Evolutionary conservation across 805 yeast species (phyloP).

Genomic region (Hemisphaericaspora nanyangensis): DNA sequence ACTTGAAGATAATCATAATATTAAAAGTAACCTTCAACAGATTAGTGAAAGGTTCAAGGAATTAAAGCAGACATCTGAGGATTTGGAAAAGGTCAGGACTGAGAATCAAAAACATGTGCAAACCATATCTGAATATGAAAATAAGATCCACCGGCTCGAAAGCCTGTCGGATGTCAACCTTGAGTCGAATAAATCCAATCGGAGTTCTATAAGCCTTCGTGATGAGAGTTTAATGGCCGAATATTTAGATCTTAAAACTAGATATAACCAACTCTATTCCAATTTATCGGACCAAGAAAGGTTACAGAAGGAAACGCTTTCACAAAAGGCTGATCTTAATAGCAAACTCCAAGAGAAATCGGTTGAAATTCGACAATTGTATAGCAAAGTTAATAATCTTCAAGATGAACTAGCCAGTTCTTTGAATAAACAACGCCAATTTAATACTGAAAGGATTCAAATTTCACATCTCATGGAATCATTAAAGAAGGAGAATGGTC

Average conservation of each 20-base stretch:
- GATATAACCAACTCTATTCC: conserved; percentile 18
- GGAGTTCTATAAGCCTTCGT: conserved; percentile 1
- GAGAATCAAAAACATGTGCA: conserved; percentile 1
- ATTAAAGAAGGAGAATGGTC: conserved; percentile 32
- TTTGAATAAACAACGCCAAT: conserved; percentile 40
- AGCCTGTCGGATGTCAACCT: background rate
- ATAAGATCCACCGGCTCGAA: background rate
- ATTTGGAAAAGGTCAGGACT: conserved; percentile 2
- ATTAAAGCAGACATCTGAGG: conserved; percentile 11
- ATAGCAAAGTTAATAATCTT: conserved; percentile 22
- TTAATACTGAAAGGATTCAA: conserved; percentile 43
- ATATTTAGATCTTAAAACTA: conserved; percentile 14
- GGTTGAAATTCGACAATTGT: conserved; percentile 8
- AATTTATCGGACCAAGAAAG: conserved; percentile 21
- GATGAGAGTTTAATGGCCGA: conserved; percentile 9
- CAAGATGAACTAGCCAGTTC: conserved; percentile 37
- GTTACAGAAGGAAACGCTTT: conserved; percentile 17
- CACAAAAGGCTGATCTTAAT: conserved; percentile 20
- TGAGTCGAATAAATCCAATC: background rate
- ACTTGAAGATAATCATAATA: conserved; percentile 16
- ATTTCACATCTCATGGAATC: conserved; percentile 39
- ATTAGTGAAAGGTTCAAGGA: conserved; percentile 18
- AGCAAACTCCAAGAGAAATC: conserved; percentile 18
- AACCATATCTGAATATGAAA: conserved; percentile 1
- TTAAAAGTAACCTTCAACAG: conserved; percentile 17